Evolutionary conservation across 139 green algal species (phyloP).

Genomic region (Micractinium conductrix): DNA sequence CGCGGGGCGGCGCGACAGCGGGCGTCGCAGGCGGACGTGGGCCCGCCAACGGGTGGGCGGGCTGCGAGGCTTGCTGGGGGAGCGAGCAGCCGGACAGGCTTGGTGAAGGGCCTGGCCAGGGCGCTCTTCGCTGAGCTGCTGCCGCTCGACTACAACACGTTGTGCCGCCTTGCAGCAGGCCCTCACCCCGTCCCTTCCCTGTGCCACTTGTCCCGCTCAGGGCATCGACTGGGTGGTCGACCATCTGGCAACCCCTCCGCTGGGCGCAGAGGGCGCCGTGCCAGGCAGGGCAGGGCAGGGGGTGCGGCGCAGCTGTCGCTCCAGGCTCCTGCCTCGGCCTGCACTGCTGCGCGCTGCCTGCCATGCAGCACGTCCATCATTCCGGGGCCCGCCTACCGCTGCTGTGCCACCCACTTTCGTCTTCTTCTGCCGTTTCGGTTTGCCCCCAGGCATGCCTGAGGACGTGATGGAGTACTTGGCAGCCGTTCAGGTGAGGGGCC

Average conservation of each 20-base stretch:
- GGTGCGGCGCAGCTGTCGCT: background rate
- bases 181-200: no score
- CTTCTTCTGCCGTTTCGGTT: background rate
- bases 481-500: slow-evolving; percentile 25
- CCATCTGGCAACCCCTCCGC: background rate
- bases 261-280: background rate
- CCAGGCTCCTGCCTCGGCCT: no score
- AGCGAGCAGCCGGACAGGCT: no score
- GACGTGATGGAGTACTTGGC: slow-evolving; percentile 25
- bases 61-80: no score
- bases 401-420: no score
- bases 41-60: no score
- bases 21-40: no score
- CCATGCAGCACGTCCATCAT: no score
- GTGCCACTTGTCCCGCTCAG: background rate
- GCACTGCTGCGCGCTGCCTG: no score
- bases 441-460: slow-evolving; percentile 13
- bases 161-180: background rate
- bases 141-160: background rate
- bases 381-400: background rate
- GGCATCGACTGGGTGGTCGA: slow-evolving; percentile 16
- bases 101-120: background rate
- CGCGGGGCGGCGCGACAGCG: no score
- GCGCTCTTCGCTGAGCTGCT: background rate
- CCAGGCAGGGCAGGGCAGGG: background rate